Percentiles rank a stretch among this genome's conserved stretches.
phyloP scores from a whole-genome alignment of 2,329 filamentous ascomycete genomes.

The Aspergillus fumigatiaffinis region DNA sequence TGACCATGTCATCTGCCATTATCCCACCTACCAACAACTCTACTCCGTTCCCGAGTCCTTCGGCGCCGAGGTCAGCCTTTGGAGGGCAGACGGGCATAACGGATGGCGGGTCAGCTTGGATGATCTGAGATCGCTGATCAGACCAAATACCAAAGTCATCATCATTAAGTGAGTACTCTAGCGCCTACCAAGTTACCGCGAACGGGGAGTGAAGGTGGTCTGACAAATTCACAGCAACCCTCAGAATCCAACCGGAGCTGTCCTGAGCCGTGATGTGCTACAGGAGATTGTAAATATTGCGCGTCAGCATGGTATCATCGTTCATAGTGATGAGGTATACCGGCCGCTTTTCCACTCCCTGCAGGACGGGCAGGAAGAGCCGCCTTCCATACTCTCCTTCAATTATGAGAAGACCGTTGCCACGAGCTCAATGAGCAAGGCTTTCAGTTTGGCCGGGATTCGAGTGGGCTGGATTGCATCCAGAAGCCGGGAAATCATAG shows the following conservation, averaged over 20 bases:
- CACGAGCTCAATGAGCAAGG: slow-evolving; percentile 78
- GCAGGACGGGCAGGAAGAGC: slow-evolving; percentile 46
- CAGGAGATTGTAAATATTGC: slow-evolving; percentile 61
- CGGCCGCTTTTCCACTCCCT: slow-evolving; percentile 69
- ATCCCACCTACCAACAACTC: slow-evolving; percentile 82
- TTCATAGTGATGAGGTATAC: slow-evolving; percentile 78
- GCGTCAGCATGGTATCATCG: slow-evolving; percentile 55
- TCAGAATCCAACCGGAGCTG: slow-evolving; percentile 75
- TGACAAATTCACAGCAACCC: slow-evolving; percentile 51
- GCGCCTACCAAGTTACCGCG: not conserved
- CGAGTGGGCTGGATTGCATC: slow-evolving; percentile 74
- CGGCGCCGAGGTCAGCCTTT: slow-evolving; percentile 72
- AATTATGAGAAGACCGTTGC: slow-evolving; percentile 64
- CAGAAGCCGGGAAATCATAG: slow-evolving; percentile 55
- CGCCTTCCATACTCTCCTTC: slow-evolving; percentile 64
- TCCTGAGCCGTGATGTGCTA: slow-evolving; percentile 59
- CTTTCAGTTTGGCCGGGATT: slow-evolving; percentile 72
- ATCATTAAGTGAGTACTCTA: slow-evolving; percentile 52
- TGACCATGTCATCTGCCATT: slow-evolving; percentile 82
- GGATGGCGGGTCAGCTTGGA: slow-evolving; percentile 64
- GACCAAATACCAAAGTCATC: slow-evolving; percentile 51
- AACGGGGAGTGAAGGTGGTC: not conserved
- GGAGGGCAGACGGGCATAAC: slow-evolving; percentile 64
- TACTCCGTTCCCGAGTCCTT: slow-evolving; percentile 71
- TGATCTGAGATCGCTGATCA: slow-evolving; percentile 61